A percentile compares a stretch with the other conserved stretches of the same genome.
Evolutionary conservation across 106 monocot genomes (phyloP).

Genomic region (Apostasia shenzhenica): DNA sequence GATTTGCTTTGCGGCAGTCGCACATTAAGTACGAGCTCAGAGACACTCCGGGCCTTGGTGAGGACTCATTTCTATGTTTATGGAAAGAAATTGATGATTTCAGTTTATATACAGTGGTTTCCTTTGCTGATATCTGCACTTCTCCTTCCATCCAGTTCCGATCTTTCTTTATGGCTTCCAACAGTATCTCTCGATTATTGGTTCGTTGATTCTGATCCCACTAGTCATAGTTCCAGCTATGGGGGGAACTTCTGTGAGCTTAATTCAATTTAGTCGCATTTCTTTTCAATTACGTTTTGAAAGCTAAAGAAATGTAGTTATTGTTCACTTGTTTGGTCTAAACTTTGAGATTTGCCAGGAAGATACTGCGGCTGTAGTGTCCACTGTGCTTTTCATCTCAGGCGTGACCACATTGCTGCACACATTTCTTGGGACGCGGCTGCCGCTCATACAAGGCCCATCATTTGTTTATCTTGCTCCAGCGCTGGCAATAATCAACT

Average conservation of each 20-base stretch:
- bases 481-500: conserved; percentile 74
- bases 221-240: conserved; percentile 93
- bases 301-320: neutral
- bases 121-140: neutral
- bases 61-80: conserved; percentile 7
- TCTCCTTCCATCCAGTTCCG: conserved; percentile 44
- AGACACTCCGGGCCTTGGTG: conserved; percentile 87
- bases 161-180: conserved; percentile 73
- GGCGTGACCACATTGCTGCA: conserved; percentile 89
- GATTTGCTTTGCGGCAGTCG: conserved; percentile 26
- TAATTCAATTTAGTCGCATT: neutral
- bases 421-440: conserved; percentile 74
- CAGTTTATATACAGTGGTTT: neutral
- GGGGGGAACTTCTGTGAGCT: conserved; percentile 70
- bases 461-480: conserved; percentile 96
- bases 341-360: conserved; percentile 37
- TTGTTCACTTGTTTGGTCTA: neutral
- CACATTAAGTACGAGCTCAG: conserved; percentile 87
- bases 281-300: neutral
- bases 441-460: conserved; percentile 86
- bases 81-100: neutral
- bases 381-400: conserved; percentile 77
- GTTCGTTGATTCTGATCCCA: conserved; percentile 79
- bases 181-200: conserved; percentile 83
- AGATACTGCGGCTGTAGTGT: conserved; percentile 78